Percentiles rank a stretch among this genome's conserved stretches.
Evolutionary conservation across 805 yeast species (phyloP).

Genomic region (Kuraishia hungarica): DNA sequence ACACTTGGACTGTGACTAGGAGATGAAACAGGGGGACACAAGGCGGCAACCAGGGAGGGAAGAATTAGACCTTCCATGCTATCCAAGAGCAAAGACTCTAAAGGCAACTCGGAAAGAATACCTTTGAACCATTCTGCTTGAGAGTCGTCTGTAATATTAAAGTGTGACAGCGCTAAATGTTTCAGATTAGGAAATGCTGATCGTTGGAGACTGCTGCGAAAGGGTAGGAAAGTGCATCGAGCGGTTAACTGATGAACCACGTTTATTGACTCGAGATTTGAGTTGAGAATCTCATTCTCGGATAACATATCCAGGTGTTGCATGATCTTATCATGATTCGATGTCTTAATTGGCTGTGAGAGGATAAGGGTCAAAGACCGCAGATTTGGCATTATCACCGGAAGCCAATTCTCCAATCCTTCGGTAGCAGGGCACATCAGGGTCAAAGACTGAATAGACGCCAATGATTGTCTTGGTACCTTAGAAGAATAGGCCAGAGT

Average conservation of each 20-base stretch:
- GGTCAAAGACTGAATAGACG: not conserved
- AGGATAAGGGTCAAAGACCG: not conserved
- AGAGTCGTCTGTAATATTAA: not conserved
- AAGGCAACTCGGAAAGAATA: not conserved
- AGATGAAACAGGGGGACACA: not conserved
- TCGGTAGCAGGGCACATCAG: not conserved
- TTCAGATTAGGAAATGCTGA: not conserved
- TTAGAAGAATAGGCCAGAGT: not conserved
- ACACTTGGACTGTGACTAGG: not conserved
- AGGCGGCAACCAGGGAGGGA: not conserved
- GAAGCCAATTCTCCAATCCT: not conserved
- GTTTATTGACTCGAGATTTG: not conserved
- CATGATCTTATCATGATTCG: not conserved
- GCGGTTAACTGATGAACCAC: not conserved
- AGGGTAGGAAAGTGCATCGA: not conserved
- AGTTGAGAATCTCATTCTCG: not conserved
- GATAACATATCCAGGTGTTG: not conserved
- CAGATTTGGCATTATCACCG: not conserved
- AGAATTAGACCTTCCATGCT: not conserved
- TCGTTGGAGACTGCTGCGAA: not conserved
- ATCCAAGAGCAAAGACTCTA: not conserved
- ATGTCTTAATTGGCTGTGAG: not conserved
- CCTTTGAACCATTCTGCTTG: not conserved
- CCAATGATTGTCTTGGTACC: not conserved
- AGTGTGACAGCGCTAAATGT: not conserved